Evolutionary conservation across 2,329 filamentous ascomycete genomes (phyloP), one percentile per base, ranked within the genome.

Genomic region (Alternaria sp.): DNA sequence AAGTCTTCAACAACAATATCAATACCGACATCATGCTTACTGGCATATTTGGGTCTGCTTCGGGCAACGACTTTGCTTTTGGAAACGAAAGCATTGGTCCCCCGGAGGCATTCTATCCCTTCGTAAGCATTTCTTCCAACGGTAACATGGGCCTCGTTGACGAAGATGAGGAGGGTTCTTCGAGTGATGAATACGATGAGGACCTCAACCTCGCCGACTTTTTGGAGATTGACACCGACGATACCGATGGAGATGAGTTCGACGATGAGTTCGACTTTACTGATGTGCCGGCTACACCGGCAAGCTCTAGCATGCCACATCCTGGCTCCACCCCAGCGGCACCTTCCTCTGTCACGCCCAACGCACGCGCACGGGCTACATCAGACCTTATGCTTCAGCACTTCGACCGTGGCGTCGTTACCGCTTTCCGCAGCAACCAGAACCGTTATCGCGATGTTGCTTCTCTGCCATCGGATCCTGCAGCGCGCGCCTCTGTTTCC

Each of bases 21-120:
- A 68, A 66, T 18, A 89, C 89, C 60, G 91, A 93, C 63, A 86
- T 94, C 68, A 94, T 94, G 91, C 89, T 94, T 82, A 90, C 90
- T 53, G 90, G 89, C 70, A 89, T 93, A 81, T 86, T 89, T 58
- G 78, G 79, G 12, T 73, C 74, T 25, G 71, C 73, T 33, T 74
- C 77, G 21, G 81, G 82, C 21, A 84, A 83, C 57, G 82, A 84
- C 46, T 78, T 81, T 58, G 78, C 82, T 23, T 81, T 84, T 41
- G 82, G 81, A 67, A 88, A 87, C 6, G 89, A 92, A 73, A 85
- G 88, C n/a, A 85, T 92, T 73, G 91, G 91, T 1, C 90, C 91
- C 3, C 86, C 89, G 0, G 91, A 94, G 79, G 90, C 91, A 8
- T 94, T 93, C 78, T 94, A 92, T 72, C 88, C 91, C 6, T 89